Base-by-base conservation (phyloP, 176 grass and related monocot species). In the Oryza australiensis region DNA sequence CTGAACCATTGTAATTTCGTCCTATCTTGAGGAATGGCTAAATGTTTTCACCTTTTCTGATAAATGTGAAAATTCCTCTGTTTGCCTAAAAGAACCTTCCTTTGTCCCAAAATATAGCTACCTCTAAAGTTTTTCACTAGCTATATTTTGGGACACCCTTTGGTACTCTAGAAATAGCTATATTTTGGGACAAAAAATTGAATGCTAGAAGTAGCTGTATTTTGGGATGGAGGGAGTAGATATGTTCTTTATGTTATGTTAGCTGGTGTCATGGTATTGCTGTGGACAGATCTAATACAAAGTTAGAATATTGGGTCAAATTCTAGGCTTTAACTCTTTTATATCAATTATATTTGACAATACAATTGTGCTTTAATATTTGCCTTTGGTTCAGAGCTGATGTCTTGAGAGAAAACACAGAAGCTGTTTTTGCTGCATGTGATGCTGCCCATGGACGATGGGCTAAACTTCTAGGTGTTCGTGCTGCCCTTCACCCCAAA, bases 361-460 rank as follows among this genome's bases (percentile, higher is more conserved):
- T 77, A 40, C 22, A 68, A 49, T 62, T 68, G 0, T n/a, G 15
- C 11, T 49, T 79, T 26, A 77, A 51, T 33, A 66, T 83, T 88
- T 80, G 18, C 57, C 68, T 79, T 86, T 90, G 70, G 37, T 62
- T 75, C 91, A 99, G 96, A 74, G 93, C 89, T 77, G 96, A 99
- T 72, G 96, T 99, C 28, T 88, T 99, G 89, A 87, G 96, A 75
- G 96, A 99, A 93, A 99, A 93, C 72, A 78, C 96, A 69, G 96
- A 99, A 88, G 93, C 96, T 79, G 87, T 99, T 80, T 99, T 91
- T 74, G 84, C 93, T 43, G 89, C 93, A 26, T 95, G 91, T 77
- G 96, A 99, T 90, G 96, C 96, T 85, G 96, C 96, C 30, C 96
- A 99, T 92, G 90, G 91, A 81, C 86, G 96, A 28, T 99, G 96